Evolutionary conservation across 2,329 filamentous ascomycete genomes (phyloP), one percentile per base, ranked within the genome.

Genomic region (Emmonsiellopsis sp.): DNA sequence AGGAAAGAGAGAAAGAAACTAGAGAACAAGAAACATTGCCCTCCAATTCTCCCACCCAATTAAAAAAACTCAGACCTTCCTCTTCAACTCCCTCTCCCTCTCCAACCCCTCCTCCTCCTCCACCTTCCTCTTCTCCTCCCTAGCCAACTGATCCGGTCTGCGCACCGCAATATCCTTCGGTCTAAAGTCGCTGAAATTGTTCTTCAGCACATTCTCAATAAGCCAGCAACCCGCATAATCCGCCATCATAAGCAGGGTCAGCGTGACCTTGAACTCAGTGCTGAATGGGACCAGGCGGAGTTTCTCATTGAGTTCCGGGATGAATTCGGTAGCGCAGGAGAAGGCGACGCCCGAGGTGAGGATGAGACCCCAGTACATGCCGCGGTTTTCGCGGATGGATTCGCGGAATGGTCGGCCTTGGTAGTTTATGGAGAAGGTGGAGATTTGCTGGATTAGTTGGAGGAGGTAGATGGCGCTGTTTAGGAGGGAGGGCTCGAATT

Each of bases 391-490:
- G 5, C 87, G 85, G 60, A 98, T 89, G 20, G 87, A 87, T 74
- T 98, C 93, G 56, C 93, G 88, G 86, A 98, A 98, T 10, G 93
- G 93, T 8, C 93, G 87, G 55, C 93, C 93, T 73, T 98, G 93
- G 77, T 98, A 98, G 78, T 98, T 98, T 78, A 98, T 95, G 57
- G 93, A 91, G 65, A 98, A 98, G 2, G 93, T 98, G 26, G 91
- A 96, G 67, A 98, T 95, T 72, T 98, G 93, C 72, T 98, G 93
- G 70, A 98, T 97, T 50, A 98, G 84, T 67, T 97, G 93, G 41
- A 98, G 82, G 30, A 98, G 87, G 71, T 97, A 98, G 62, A 98
- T 89, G 53, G 93, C 93, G 47, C 87, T 93, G 78, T 98, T 98
- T 68, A 98, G 85, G 7, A 98, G 82, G 5, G 90, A 95, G 1